Percentiles rank a stretch among this genome's conserved stretches.
These are phyloP conservation scores for Podospora appendiculata DNA, from an alignment of 495 filamentous ascomycete genomes.

Conservation along the genomic window DNA sequence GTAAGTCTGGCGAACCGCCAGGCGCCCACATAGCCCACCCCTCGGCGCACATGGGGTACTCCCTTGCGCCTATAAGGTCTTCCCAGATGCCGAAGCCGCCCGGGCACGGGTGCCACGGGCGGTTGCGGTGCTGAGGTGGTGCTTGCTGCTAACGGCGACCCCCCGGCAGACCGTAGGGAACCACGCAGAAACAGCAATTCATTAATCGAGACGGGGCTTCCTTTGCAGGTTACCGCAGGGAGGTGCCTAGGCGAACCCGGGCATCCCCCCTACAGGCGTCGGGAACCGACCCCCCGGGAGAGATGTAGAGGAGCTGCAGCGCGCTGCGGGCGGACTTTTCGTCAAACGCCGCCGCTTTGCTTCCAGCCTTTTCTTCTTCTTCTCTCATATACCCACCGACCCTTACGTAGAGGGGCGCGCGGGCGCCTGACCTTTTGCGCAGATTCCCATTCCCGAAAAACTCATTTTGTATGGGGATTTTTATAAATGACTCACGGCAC, in stretches of 20 bases:
- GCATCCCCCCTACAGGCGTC: not conserved
- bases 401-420: too few relatives aligned
- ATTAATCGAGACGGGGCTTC: not conserved
- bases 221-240: not conserved
- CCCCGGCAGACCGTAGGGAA: not conserved
- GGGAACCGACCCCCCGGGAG: conserved; percentile 17
- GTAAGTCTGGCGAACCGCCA: conserved; percentile 2
- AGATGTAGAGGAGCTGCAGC: not conserved
- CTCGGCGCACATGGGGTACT: conserved; percentile 1
- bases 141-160: not conserved
- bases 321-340: too few relatives aligned
- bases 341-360: too few relatives aligned
- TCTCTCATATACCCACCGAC: too few relatives aligned
- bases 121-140: not conserved
- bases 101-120: not conserved
- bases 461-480: too few relatives aligned
- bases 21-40: conserved; percentile 3
- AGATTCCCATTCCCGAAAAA: too few relatives aligned
- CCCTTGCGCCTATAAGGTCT: not conserved
- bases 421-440: too few relatives aligned
- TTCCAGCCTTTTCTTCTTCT: too few relatives aligned
- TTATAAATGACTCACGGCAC: too few relatives aligned
- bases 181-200: not conserved
- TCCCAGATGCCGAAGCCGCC: not conserved
- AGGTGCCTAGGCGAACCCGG: not conserved